phyloP scores from a whole-genome alignment of 1,284 basidiomycete species.

The Microbotryum intermedium region DNA sequence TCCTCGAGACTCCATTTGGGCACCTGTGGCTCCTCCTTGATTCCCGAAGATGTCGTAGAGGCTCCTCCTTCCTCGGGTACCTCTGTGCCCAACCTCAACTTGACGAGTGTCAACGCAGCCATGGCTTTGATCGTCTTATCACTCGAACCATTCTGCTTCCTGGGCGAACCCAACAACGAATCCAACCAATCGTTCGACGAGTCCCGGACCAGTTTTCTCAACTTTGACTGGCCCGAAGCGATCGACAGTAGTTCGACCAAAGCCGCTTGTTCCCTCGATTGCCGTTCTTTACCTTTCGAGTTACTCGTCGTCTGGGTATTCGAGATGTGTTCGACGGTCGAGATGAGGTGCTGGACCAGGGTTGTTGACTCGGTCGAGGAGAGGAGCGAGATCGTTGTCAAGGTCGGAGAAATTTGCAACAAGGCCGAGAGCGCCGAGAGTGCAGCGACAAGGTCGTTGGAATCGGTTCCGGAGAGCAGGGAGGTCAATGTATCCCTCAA shows the following conservation, averaged over 20 bases:
- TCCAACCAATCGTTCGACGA: conserved; percentile 54
- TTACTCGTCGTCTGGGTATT: conserved; percentile 53
- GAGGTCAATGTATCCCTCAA: neutral
- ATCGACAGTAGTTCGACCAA: conserved; percentile 54
- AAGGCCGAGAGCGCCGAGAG: conserved; percentile 59
- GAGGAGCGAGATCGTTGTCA: conserved; percentile 54
- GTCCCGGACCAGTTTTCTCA: conserved; percentile 10
- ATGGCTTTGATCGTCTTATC: conserved; percentile 51
- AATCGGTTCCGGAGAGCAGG: conserved; percentile 18
- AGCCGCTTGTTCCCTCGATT: conserved; percentile 3
- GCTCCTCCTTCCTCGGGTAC: conserved; percentile 44
- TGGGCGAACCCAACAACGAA: conserved; percentile 41
- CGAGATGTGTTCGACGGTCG: conserved; percentile 52
- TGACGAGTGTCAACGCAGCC: conserved; percentile 65
- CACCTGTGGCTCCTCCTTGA: conserved; percentile 19
- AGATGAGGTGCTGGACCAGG: conserved; percentile 46
- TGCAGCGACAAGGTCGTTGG: conserved; percentile 15
- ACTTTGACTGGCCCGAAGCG: conserved; percentile 41
- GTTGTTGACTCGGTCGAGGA: conserved; percentile 29
- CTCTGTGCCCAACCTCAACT: conserved; percentile 55
- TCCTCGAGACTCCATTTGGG: conserved; percentile 38
- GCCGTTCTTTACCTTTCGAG: conserved; percentile 51
- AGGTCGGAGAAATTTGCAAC: conserved; percentile 63
- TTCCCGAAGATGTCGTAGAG: conserved; percentile 21
- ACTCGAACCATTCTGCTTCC: conserved; percentile 39